Evolutionary conservation across 805 yeast genomes (phyloP).

Genomic region (Metschnikowia bowlesiae): DNA sequence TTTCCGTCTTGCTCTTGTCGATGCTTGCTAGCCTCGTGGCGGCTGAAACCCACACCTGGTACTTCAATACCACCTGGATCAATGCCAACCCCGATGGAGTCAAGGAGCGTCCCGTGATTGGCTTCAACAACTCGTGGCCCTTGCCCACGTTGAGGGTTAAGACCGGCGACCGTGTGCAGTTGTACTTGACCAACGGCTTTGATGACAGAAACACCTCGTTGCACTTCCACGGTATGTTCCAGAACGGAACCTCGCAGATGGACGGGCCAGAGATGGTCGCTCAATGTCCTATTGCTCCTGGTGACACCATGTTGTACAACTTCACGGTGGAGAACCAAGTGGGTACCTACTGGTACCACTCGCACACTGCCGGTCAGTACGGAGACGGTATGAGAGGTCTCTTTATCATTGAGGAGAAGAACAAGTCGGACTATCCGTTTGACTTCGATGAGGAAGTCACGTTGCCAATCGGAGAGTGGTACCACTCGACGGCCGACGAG

Average conservation of each 20-base stretch:
- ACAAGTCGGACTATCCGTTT: conserved; percentile 52
- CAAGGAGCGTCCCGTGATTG: conserved; percentile 52
- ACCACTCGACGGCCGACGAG: conserved; percentile 57
- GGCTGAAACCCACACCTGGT: conserved; percentile 55
- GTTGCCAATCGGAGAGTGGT: conserved; percentile 80
- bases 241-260: conserved; percentile 67
- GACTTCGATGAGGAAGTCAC: conserved; percentile 77
- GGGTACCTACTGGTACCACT: conserved; percentile 97
- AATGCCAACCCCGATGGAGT: conserved; percentile 67
- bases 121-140: conserved; percentile 74
- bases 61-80: conserved; percentile 65
- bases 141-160: conserved; percentile 78
- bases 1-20: conserved; percentile 17
- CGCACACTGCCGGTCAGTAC: conserved; percentile 85
- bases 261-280: conserved; percentile 89
- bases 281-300: conserved; percentile 91
- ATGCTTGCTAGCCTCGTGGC: conserved; percentile 17
- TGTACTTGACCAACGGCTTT: conserved; percentile 74
- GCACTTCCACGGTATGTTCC: conserved; percentile 95
- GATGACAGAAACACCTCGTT: conserved; percentile 61
- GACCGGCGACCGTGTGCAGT: conserved; percentile 73
- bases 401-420: conserved; percentile 62
- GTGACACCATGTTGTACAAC: conserved; percentile 71
- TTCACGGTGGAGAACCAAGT: conserved; percentile 80
- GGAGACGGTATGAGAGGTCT: conserved; percentile 90